Evolutionary conservation across 2,329 filamentous ascomycete genomes (phyloP).

Genomic region (Penicillium sp.): DNA sequence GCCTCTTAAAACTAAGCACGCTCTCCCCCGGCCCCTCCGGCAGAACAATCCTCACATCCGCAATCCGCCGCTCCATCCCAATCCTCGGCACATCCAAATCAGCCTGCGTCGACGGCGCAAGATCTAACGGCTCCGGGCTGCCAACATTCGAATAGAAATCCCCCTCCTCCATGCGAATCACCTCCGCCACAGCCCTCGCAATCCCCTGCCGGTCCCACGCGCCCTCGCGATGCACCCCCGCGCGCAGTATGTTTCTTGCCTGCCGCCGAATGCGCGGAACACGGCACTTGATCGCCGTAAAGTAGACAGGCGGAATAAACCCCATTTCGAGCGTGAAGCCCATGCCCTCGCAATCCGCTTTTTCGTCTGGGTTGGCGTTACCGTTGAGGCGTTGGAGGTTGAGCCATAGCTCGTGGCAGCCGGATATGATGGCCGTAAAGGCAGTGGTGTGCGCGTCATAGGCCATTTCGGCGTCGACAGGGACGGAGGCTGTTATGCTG

Average conservation of each 20-base stretch:
- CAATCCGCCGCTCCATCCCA: no score
- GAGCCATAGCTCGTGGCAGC: slow-evolving; percentile 4
- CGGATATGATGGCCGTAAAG: slow-evolving; percentile 19
- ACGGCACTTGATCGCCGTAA: not conserved
- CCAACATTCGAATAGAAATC: not conserved
- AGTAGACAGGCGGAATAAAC: not conserved
- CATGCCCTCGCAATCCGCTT: no score
- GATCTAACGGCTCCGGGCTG: no score
- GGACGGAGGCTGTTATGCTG: slow-evolving; percentile 41
- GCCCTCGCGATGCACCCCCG: not conserved
- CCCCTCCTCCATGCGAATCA: not conserved
- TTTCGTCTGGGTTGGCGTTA: no score
- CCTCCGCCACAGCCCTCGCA: not conserved
- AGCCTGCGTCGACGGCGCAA: not conserved
- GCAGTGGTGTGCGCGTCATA: slow-evolving; percentile 22
- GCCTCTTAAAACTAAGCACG: no score
- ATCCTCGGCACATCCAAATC: not conserved
- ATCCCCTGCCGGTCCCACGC: not conserved
- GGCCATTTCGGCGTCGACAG: slow-evolving; percentile 22
- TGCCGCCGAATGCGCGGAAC: not conserved
- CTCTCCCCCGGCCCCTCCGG: no score
- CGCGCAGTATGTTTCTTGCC: not conserved
- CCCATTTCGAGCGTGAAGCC: no score
- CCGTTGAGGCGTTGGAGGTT: no score
- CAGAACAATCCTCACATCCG: no score